Evolutionary conservation across 371 early-diverging fungal species (phyloP), one percentile per base, ranked within the genome.

Genomic region (Mortierella polycephala): DNA sequence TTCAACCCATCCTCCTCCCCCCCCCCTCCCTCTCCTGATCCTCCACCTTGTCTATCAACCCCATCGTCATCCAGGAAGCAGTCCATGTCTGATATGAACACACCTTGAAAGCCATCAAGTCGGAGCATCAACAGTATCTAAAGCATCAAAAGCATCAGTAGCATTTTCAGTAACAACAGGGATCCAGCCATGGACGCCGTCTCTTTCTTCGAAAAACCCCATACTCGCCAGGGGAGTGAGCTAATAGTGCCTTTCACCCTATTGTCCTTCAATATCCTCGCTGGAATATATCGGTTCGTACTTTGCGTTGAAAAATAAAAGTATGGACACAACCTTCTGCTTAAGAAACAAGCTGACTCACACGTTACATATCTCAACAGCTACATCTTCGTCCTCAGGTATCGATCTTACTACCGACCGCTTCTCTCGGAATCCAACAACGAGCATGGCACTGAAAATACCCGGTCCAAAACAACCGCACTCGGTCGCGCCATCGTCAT

Each of bases 321-420:
- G 16, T 23, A 11, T 6, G 18, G 6, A 18, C 45, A 2, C 42
- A n/a, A 0, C 8, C 0, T 40, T 23, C 21, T 37, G 7, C 6
- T 21, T 40, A 18, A 30, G 30, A 30, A 30, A 30, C 30, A 30
- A 30, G 30, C 30, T 30, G 30, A 41, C 41, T 16, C 39, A 18
- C 42, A 16, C 54, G 39, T 41, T 54, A 0, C 18, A 12, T n/a
- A 44, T 4, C 7, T 8, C 5, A 30, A 40, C 45, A 71, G 77
- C 1, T 77, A 71, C 58, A 62, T 79, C 39, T 79, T 73, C 51
- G 62, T 79, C 20, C 63, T 73, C 21, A 61, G 80, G 16, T 60
- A 60, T 1, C 58, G 73, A 13, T 64, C 80, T 5, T 59, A 69
- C 23, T 73, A 73, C 59, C 69, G 45, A 11, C 80, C 80, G 6